Base-by-base conservation (phyloP, 225 moss, liverwort and hornwort genomes). In the Lunularia cruciata region DNA sequence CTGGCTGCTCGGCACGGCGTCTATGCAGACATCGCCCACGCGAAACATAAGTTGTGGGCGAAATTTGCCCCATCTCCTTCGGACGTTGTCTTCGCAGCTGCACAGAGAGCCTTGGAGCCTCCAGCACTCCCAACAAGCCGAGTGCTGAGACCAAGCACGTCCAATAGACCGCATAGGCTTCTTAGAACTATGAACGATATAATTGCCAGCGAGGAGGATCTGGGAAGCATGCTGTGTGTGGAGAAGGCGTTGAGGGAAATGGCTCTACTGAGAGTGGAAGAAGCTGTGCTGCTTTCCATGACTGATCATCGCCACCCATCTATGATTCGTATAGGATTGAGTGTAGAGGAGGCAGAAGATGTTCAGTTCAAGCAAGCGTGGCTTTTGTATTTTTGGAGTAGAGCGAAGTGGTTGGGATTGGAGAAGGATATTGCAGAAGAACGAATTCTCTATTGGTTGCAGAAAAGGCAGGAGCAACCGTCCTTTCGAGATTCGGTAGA, bases 241-340 rank as follows among this genome's bases (percentile, higher is more conserved):
- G 88, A 92, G 60, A 83, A 87, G 47, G 92, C 88, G 19, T 74
- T 92, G 48, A 63, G 87, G 46, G 95, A 92, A 68, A 62, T 96
- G 25, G 86, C 83, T 32, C 82, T 83, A 19, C 54, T 96, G 48
- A 83, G 83, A 72, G 79, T 96, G 30, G 95, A 92, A 77, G 92
- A 96, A 28, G 90, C 92, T 4, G 92, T 96, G 18, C 69, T 86
- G 57, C 76, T 96, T 1, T 87, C 85, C 13, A 74, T 96, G 36
- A 79, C 90, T 22, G 85, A 92, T 15, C 86, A 90, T 58, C 85
- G 90, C 23, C 86, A 85, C 61, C 77, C 73, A 3, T 6, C 76
- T 10, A 69, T 74, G 53, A 67, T 77, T 2, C 76, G 82, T 32
- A 30, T 81, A 11, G 81, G 74, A 3, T 48, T 86, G 22, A 86